phyloP scores from a whole-genome alignment of 768 basidiomycete species.

The Candolleomyces efflorescens region DNA sequence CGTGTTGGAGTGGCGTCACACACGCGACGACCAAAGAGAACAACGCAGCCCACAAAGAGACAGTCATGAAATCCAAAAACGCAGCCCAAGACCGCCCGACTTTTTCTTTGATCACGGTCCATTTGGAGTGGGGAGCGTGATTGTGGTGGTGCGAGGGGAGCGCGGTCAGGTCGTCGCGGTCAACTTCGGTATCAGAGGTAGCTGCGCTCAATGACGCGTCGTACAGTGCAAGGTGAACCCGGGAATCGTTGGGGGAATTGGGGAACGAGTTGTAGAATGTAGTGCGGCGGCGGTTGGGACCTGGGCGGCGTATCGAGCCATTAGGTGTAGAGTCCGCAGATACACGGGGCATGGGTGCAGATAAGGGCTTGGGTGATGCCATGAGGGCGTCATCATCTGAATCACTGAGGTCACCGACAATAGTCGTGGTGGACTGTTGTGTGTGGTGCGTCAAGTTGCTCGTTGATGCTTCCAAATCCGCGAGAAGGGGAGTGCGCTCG shows the following conservation, averaged over 20 bases:
- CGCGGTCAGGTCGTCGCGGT: constrained; percentile 14
- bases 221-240: constrained; percentile 25
- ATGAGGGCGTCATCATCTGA: constrained; percentile 5
- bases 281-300: constrained; percentile 24
- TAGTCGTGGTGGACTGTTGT: constrained; percentile 12
- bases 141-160: not conserved
- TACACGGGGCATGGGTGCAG: constrained; percentile 1
- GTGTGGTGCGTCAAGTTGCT: constrained; percentile 4
- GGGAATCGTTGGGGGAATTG: constrained; percentile 46
- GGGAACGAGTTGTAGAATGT: constrained; percentile 66
- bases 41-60: constrained; percentile 79
- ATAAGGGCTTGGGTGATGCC: constrained; percentile 3
- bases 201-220: constrained; percentile 13
- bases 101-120: constrained; percentile 20
- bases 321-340: not conserved
- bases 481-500: constrained; percentile 35
- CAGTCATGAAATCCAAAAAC: constrained; percentile 79
- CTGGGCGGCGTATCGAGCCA: constrained; percentile 9
- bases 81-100: constrained; percentile 28
- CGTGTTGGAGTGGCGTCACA: constrained; percentile 68
- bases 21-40: constrained; percentile 75
- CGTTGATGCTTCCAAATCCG: constrained; percentile 10
- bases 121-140: constrained; percentile 3
- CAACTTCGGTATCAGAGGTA: constrained; percentile 21
- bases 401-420: constrained; percentile 3